These are phyloP conservation scores for Zasmidium cellare DNA, from an alignment of 2,329 filamentous ascomycete species.

Conservation along the genomic window DNA sequence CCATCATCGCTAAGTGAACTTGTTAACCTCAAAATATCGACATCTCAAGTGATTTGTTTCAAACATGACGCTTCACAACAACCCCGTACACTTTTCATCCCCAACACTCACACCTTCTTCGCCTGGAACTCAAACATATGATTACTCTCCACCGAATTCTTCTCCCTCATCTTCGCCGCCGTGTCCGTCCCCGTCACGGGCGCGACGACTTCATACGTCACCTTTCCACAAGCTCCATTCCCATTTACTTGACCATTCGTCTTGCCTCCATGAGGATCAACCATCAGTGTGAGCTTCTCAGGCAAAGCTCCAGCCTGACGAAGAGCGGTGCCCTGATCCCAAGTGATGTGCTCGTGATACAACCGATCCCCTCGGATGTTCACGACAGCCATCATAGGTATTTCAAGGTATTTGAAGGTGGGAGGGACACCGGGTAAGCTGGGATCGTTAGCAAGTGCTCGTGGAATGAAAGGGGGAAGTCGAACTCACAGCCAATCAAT, in stretches of 20 bases:
- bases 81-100: too few relatives aligned
- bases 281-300: slow-evolving; percentile 64
- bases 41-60: too few relatives aligned
- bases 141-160: slow-evolving; percentile 55
- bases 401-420: slow-evolving; percentile 54
- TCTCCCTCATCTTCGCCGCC: slow-evolving; percentile 52
- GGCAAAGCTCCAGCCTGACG: slow-evolving; percentile 63
- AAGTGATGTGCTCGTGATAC: slow-evolving; percentile 70
- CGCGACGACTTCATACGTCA: slow-evolving; percentile 59
- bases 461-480: background rate
- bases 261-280: slow-evolving; percentile 32
- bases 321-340: slow-evolving; percentile 67
- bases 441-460: slow-evolving; percentile 33
- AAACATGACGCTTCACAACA: too few relatives aligned
- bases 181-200: slow-evolving; percentile 61
- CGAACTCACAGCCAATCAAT: slow-evolving; percentile 65
- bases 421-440: slow-evolving; percentile 58
- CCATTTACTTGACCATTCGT: slow-evolving; percentile 15
- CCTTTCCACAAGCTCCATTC: slow-evolving; percentile 32
- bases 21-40: background rate
- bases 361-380: slow-evolving; percentile 68
- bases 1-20: background rate
- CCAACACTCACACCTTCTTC: slow-evolving; percentile 12
- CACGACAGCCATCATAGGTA: slow-evolving; percentile 66
- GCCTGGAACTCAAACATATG: slow-evolving; percentile 48